These are phyloP conservation scores for Colletotrichum sp. DNA, from an alignment of 2,329 filamentous ascomycete species.

Conservation along the genomic window DNA sequence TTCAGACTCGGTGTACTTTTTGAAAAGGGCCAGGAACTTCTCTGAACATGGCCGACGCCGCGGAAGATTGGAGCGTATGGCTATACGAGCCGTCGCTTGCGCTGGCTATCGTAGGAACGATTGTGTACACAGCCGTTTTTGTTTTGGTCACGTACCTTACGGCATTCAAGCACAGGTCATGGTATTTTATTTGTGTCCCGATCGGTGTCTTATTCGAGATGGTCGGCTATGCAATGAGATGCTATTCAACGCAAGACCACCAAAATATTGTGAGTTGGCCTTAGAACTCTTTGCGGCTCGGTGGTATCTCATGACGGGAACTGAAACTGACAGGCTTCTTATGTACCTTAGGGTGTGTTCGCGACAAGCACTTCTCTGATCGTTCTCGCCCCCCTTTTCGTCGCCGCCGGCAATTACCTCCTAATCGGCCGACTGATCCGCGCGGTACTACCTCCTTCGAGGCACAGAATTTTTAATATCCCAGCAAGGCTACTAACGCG, in stretches of 20 bases:
- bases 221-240: conserved; percentile 43
- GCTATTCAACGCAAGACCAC: conserved; percentile 39
- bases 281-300: too few relatives aligned
- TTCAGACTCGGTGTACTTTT: too few relatives aligned
- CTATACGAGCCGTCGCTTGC: conserved; percentile 49
- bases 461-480: conserved; percentile 40
- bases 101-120: conserved; percentile 44
- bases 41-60: not conserved
- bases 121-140: conserved; percentile 44
- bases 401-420: conserved; percentile 56
- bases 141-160: conserved; percentile 43
- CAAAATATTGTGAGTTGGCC: conserved; percentile 32
- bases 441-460: conserved; percentile 35
- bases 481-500: conserved; percentile 43
- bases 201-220: conserved; percentile 48
- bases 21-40: too few relatives aligned
- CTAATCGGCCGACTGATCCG: conserved; percentile 53
- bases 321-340: not conserved
- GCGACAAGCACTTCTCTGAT: conserved; percentile 44
- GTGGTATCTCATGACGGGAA: not conserved
- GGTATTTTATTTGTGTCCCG: conserved; percentile 47
- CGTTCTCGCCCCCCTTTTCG: conserved; percentile 53
- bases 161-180: conserved; percentile 43
- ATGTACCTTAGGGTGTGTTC: conserved; percentile 39
- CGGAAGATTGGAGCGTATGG: conserved; percentile 34